Conservation (phyloP, 345 rosid species). For the Syzygium aqueum region DNA sequence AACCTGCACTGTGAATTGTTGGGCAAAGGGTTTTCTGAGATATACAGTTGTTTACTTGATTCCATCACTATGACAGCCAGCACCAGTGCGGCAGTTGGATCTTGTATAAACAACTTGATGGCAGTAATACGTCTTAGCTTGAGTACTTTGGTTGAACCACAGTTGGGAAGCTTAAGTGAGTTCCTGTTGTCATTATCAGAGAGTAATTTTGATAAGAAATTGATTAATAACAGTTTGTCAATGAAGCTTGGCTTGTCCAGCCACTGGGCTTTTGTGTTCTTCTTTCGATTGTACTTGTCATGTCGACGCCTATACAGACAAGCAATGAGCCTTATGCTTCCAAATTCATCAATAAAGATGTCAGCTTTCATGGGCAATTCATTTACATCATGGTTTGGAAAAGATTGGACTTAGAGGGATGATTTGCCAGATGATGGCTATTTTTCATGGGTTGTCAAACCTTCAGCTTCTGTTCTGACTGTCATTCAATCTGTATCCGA, state of each 20-base stretch:
- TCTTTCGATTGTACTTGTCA: slow-evolving; percentile 62
- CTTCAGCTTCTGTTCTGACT: slow-evolving; percentile 57
- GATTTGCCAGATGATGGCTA: slow-evolving; percentile 59
- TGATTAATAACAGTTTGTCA: slow-evolving; percentile 12
- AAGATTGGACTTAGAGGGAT: slow-evolving; percentile 53
- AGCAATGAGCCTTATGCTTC: slow-evolving; percentile 58
- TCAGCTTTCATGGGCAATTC: slow-evolving; percentile 40
- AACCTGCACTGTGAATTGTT: slow-evolving; percentile 44
- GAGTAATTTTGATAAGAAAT: slow-evolving; percentile 12
- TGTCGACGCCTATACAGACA: slow-evolving; percentile 66
- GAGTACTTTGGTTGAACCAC: slow-evolving; percentile 39
- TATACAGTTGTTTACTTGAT: slow-evolving; percentile 52
- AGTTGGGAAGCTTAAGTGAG: slow-evolving; percentile 27
- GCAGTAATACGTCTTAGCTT: slow-evolving; percentile 41
- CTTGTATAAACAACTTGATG: slow-evolving; percentile 46
- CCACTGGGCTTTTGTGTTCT: slow-evolving; percentile 55
- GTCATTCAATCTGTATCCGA: slow-evolving; percentile 44
- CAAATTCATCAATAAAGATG: slow-evolving; percentile 42
- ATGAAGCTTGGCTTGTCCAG: slow-evolving; percentile 21
- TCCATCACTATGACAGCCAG: slow-evolving; percentile 62
- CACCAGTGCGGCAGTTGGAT: slow-evolving; percentile 57
- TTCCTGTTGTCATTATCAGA: slow-evolving; percentile 47
- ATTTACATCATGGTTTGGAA: slow-evolving; percentile 41
- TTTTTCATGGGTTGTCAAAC: slow-evolving; percentile 61
- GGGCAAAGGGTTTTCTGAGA: slow-evolving; percentile 64